Conservation (phyloP, 1,284 basidiomycete species). For the Fereydounia khargensis region DNA sequence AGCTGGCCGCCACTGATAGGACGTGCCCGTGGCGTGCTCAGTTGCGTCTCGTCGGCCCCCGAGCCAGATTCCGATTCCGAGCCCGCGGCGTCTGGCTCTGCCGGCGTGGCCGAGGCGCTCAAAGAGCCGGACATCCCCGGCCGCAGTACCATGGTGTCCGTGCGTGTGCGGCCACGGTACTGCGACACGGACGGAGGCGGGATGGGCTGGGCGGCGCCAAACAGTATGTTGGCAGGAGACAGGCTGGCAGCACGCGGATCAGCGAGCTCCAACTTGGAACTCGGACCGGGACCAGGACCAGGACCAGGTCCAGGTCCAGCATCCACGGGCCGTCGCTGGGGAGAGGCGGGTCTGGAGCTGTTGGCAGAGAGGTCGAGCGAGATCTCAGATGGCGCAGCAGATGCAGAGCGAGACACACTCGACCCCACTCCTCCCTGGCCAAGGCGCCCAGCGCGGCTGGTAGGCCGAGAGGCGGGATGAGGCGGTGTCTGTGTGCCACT, state of each 20-base stretch:
- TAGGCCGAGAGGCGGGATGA: slow-evolving; percentile 9
- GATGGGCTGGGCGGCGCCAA: neutral
- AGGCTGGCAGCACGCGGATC: no score
- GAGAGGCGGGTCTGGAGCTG: no score
- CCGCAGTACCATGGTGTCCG: neutral
- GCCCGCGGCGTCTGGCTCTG: neutral
- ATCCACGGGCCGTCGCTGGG: no score
- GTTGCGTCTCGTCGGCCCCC: slow-evolving; percentile 14
- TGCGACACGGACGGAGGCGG: neutral
- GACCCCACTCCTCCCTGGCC: neutral
- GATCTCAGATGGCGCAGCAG: neutral
- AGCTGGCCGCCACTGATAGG: slow-evolving; percentile 8
- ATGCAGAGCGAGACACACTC: slow-evolving; percentile 2
- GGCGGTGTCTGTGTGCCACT: slow-evolving; percentile 18
- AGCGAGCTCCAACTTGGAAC: no score
- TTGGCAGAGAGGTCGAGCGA: no score
- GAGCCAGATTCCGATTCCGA: neutral
- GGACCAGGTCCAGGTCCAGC: no score
- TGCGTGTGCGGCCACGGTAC: no score
- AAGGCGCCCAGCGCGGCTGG: slow-evolving; percentile 20
- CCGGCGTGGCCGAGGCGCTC: no score
- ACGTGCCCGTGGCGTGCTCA: slow-evolving; percentile 28
- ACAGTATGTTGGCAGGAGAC: no score
- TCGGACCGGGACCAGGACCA: no score
- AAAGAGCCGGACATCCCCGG: neutral